Evolutionary conservation across 257 asterid genomes (phyloP).

Genomic region (Anisodus acutangulus): DNA sequence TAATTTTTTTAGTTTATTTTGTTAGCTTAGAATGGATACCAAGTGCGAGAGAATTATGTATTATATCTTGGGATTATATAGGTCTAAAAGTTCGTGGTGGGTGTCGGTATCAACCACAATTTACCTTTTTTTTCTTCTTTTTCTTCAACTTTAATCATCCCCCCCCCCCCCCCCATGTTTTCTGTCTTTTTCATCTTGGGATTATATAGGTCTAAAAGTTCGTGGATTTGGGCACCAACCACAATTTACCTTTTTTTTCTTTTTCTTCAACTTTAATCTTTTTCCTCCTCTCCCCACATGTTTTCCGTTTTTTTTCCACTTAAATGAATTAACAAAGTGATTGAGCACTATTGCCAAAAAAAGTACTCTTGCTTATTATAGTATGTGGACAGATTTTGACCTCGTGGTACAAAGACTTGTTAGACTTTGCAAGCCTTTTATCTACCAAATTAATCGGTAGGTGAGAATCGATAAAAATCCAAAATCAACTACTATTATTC

Average conservation of each 20-base stretch:
- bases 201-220: not conserved
- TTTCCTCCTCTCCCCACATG: no score
- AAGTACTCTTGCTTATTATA: not conserved
- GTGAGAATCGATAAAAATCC: not conserved
- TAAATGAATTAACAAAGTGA: not conserved
- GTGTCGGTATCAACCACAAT: not conserved
- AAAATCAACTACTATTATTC: not conserved
- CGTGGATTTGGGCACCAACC: constrained; percentile 30
- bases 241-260: not conserved
- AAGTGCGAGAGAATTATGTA: not conserved
- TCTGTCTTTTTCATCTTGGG: no score
- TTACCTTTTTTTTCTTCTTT: not conserved
- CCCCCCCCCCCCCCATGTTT: not conserved
- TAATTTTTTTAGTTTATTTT: not conserved
- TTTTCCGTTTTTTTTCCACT: not conserved
- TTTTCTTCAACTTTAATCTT: not conserved
- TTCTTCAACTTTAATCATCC: not conserved
- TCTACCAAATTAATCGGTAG: constrained; percentile 17
- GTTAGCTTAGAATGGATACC: not conserved
- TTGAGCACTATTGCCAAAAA: not conserved
- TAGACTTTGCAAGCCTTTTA: not conserved
- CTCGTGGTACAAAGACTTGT: not conserved
- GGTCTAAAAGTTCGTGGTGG: not conserved
- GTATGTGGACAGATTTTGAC: not conserved
- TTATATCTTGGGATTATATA: constrained; percentile 13